A percentile compares a stretch with the other conserved stretches of the same genome.
These are phyloP conservation scores for Exophiala spinifera DNA, from an alignment of 2,329 filamentous ascomycete species.

Conservation along the genomic window DNA sequence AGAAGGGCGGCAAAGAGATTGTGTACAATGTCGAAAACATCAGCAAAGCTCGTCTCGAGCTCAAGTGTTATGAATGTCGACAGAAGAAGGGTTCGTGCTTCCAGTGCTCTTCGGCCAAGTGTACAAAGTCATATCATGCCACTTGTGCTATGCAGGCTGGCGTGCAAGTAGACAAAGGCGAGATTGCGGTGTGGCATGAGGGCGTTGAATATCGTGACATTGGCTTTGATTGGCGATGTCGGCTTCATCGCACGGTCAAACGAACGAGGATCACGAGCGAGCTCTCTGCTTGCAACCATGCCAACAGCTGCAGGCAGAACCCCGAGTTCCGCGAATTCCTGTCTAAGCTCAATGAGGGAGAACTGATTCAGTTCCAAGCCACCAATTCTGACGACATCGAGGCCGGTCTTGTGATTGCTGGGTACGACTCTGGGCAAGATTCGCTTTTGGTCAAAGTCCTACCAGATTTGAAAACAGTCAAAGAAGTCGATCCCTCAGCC, in stretches of 20 bases:
- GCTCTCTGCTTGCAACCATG: slow-evolving; percentile 54
- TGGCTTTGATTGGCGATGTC: slow-evolving; percentile 89
- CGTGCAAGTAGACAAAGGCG: slow-evolving; percentile 83
- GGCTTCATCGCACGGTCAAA: slow-evolving; percentile 87
- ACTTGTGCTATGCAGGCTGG: slow-evolving; percentile 91
- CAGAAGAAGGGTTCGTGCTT: slow-evolving; percentile 95
- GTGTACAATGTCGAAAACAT: slow-evolving; percentile 78
- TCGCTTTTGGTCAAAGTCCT: slow-evolving; percentile 68
- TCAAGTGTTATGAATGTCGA: slow-evolving; percentile 93
- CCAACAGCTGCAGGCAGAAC: slow-evolving; percentile 26
- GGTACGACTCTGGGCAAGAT: slow-evolving; percentile 69
- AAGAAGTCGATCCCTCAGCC: slow-evolving; percentile 60
- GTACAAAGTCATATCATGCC: slow-evolving; percentile 86
- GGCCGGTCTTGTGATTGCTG: slow-evolving; percentile 82
- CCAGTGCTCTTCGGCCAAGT: slow-evolving; percentile 94
- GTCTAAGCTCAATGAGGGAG: slow-evolving; percentile 64
- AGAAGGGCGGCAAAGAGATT: slow-evolving; percentile 65
- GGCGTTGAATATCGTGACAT: slow-evolving; percentile 89
- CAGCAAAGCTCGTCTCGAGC: slow-evolving; percentile 78
- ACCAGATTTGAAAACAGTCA: slow-evolving; percentile 70
- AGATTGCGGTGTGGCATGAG: slow-evolving; percentile 82
- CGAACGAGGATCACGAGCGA: slow-evolving; percentile 70
- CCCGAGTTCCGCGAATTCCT: slow-evolving; percentile 57
- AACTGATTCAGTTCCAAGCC: slow-evolving; percentile 82
- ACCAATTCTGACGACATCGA: slow-evolving; percentile 76